A percentile compares a stretch with the other conserved stretches of the same genome.
Evolutionary conservation across 2,329 filamentous ascomycete species (phyloP).

Genomic region (Colletotrichum acutatum): DNA sequence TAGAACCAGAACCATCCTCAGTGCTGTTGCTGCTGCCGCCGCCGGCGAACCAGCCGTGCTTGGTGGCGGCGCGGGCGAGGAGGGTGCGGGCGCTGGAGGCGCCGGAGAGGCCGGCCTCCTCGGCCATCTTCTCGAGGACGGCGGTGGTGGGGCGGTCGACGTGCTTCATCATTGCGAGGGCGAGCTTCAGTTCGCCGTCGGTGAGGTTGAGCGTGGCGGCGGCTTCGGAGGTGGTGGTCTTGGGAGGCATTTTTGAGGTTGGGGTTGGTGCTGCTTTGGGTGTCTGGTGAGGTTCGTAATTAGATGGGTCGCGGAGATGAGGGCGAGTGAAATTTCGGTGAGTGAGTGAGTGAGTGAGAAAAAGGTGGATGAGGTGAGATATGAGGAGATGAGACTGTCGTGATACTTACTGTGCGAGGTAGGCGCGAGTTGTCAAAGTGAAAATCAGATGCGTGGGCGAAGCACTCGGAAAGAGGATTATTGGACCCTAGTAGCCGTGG

Average conservation of each 20-base stretch:
- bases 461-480: no score
- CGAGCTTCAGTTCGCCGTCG: constrained; percentile 19
- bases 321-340: no score
- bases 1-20: background rate
- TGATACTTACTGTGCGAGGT: no score
- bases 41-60: constrained; percentile 19
- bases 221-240: background rate
- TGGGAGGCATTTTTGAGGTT: constrained; percentile 23
- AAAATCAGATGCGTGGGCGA: no score
- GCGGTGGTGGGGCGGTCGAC: constrained; percentile 3
- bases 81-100: constrained; percentile 14
- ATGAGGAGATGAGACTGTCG: no score
- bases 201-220: background rate
- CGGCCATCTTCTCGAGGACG: constrained; percentile 3
- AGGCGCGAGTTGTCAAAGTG: no score
- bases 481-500: background rate
- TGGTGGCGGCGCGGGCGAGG: background rate
- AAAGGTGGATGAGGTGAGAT: no score
- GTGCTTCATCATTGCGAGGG: constrained; percentile 10
- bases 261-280: background rate
- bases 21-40: background rate
- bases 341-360: no score
- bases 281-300: background rate
- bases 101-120: constrained; percentile 9
- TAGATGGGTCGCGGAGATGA: background rate